Percentiles rank a stretch among this genome's conserved stretches.
phyloP scores from a whole-genome alignment of 768 basidiomycete species.

The Lactarius vividus region DNA sequence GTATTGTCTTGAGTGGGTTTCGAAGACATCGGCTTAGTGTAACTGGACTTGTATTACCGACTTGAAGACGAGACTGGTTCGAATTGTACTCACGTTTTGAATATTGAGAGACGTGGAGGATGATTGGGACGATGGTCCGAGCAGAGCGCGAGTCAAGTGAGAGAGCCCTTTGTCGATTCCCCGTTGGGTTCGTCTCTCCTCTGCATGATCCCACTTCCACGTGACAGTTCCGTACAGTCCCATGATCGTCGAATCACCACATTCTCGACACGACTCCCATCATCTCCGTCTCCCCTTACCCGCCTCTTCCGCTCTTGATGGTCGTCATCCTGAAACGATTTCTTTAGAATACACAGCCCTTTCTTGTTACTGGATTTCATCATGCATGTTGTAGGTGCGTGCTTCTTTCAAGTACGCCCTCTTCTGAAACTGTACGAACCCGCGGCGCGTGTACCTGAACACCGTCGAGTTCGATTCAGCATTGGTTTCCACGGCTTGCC shows the following conservation, averaged over 20 bases:
- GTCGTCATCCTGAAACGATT: background rate
- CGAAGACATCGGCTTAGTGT: constrained; percentile 10
- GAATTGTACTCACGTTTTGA: background rate
- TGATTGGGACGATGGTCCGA: background rate
- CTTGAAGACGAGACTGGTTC: background rate
- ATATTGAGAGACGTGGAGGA: background rate
- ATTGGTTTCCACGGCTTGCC: constrained; percentile 1
- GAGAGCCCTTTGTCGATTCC: background rate
- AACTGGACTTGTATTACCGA: background rate
- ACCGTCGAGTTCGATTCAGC: background rate
- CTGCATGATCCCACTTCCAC: background rate
- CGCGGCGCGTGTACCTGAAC: constrained; percentile 7
- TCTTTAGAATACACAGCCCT: constrained; percentile 6
- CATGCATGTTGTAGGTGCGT: constrained; percentile 21
- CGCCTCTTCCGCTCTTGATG: background rate
- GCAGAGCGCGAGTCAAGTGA: background rate
- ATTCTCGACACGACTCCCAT: constrained; percentile 10
- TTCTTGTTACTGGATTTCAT: constrained; percentile 20
- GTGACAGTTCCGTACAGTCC: background rate
- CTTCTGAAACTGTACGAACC: background rate
- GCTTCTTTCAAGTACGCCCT: constrained; percentile 14
- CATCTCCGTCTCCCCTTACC: constrained; percentile 1
- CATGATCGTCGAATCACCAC: constrained; percentile 6
- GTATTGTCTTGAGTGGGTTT: constrained; percentile 6
- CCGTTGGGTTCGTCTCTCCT: background rate